Evolutionary conservation across 116 monocot genomes (phyloP).

Genomic region (Phalaenopsis hybrid): DNA sequence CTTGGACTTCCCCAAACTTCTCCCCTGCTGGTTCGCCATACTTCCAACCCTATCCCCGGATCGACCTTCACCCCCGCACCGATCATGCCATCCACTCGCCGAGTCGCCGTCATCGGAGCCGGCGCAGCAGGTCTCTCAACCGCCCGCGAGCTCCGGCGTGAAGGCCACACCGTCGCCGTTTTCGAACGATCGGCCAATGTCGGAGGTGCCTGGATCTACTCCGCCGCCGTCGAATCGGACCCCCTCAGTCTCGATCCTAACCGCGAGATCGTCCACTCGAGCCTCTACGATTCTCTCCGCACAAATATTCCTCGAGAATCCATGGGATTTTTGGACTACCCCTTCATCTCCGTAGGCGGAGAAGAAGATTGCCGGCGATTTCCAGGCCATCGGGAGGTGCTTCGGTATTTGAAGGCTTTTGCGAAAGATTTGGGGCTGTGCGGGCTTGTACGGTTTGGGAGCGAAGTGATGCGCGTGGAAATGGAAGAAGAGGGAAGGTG

Average conservation of each 20-base stretch:
- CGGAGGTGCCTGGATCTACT: slow-evolving; percentile 90
- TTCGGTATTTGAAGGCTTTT: slow-evolving; percentile 62
- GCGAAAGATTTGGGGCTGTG: slow-evolving; percentile 40
- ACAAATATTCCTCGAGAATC: slow-evolving; percentile 80
- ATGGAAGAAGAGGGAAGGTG: slow-evolving; percentile 40
- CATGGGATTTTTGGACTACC: slow-evolving; percentile 96
- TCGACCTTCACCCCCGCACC: no score
- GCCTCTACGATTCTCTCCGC: slow-evolving; percentile 82
- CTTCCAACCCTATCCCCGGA: no score
- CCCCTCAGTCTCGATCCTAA: slow-evolving; percentile 36
- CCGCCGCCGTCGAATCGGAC: slow-evolving; percentile 47
- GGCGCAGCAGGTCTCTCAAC: slow-evolving; percentile 72
- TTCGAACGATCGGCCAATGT: slow-evolving; percentile 58
- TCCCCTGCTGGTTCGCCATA: no score
- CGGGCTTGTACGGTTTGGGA: slow-evolving; percentile 38
- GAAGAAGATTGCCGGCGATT: slow-evolving; percentile 41
- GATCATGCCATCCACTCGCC: slow-evolving; percentile 11
- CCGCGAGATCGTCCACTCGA: slow-evolving; percentile 44
- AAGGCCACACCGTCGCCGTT: slow-evolving; percentile 59
- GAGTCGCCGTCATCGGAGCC: slow-evolving; percentile 70
- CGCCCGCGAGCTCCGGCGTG: slow-evolving; percentile 62
- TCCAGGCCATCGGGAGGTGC: slow-evolving; percentile 66
- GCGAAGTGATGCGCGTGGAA: slow-evolving; percentile 59
- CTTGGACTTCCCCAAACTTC: no score
- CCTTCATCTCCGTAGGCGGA: slow-evolving; percentile 34